Evolutionary conservation across 305 asterid genomes (phyloP).

Genomic region (Ajuga reptans): DNA sequence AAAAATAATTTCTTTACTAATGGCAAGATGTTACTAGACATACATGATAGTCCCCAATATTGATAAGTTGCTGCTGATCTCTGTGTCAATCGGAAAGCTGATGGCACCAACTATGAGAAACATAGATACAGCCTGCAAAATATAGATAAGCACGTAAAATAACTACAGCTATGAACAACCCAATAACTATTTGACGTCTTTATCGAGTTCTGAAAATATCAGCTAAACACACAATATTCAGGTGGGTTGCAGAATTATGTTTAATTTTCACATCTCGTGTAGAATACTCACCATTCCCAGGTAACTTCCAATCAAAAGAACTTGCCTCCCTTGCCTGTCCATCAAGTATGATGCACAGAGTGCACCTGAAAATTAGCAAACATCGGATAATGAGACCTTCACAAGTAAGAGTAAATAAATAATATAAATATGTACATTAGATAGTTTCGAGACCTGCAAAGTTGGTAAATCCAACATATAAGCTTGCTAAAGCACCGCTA

Average conservation of each 20-base stretch:
- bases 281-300: slow-evolving; percentile 61
- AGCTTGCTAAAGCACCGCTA: slow-evolving; percentile 62
- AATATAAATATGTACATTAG: background rate
- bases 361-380: slow-evolving; percentile 47
- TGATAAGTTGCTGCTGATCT: slow-evolving; percentile 47
- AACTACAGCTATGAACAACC: background rate
- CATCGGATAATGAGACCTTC: slow-evolving; percentile 7
- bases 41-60: slow-evolving; percentile 67
- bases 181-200: background rate
- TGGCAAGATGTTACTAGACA: slow-evolving; percentile 13
- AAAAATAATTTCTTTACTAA: background rate
- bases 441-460: slow-evolving; percentile 51
- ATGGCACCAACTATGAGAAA: slow-evolving; percentile 43
- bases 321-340: slow-evolving; percentile 75
- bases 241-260: background rate
- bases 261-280: background rate
- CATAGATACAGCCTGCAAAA: slow-evolving; percentile 69
- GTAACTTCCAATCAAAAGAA: slow-evolving; percentile 73
- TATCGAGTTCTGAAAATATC: background rate
- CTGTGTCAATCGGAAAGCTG: slow-evolving; percentile 47
- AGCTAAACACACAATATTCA: background rate
- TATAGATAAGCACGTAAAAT: background rate
- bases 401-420: background rate
- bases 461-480: slow-evolving; percentile 60
- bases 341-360: slow-evolving; percentile 64